Base-by-base conservation (phyloP, 148 eudicot species). In the Mesembryanthemum crystallinum region DNA sequence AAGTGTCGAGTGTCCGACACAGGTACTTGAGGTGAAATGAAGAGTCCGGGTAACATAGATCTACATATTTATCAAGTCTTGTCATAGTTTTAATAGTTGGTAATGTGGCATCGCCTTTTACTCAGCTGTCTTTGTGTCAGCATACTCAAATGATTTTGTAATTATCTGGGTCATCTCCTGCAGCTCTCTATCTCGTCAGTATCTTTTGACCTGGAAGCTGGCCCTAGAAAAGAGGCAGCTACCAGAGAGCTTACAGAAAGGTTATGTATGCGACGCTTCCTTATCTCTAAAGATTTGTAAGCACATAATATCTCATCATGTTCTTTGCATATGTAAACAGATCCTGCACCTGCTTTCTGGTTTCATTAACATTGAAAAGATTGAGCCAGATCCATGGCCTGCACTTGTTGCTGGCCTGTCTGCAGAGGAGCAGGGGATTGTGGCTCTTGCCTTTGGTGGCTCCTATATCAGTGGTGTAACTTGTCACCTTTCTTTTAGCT, bases 201-300 rank as follows among this genome's bases (percentile, higher is more conserved):
- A 95, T 87, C 92, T 95, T 72, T 94, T 95, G 77, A 88, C 94
- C 69, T 95, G 99, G 99, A 95, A 92, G 89, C 90, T 95, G 91
- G 93, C 91, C 64, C 67, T 92, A 43, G 99, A 92, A 78, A 92
- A 92, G 85, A 88, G 80, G 77, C 87, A 88, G 87, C 88, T 95
- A 61, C 96, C 97, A 73, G 87, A 83, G 78, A n/a, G 89, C 88
- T 74, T 93, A 89, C 83, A 87, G 72, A 85, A 87, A 87, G 99
- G 99, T 95, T 78, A 27, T n/a, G n/a, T 66, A 52, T 52, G 30
- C 30, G 11, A 37, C 63, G 30, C 43, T 58, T 57, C 32, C 27
- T n/a, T 27, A 1, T 61, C 9, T 45, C 11, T 45, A 6, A 62
- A 4, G 66, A 52, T 64, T 71, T 60, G n/a, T n/a, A n/a, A n/a